Evolutionary conservation across 306 rosid genomes (phyloP).

Genomic region (Abrus precatorius): DNA sequence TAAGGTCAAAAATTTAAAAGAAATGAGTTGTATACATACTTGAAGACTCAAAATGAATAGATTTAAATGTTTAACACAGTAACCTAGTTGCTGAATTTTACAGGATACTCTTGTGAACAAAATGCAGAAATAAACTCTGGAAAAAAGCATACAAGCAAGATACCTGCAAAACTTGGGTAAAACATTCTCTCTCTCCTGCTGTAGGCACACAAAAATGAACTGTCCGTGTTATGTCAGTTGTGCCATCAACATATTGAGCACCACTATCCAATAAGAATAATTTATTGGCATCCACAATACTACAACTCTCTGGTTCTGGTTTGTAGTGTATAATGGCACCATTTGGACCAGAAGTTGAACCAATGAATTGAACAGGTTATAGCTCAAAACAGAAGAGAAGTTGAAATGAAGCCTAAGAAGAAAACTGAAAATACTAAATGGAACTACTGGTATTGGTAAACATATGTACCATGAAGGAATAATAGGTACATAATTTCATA

Average conservation of each 20-base stretch:
- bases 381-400: slow-evolving; percentile 36
- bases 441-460: background rate
- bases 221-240: slow-evolving; percentile 95
- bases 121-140: slow-evolving; percentile 40
- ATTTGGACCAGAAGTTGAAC: slow-evolving; percentile 86
- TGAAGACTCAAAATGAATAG: background rate
- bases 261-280: slow-evolving; percentile 96
- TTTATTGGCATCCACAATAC: slow-evolving; percentile 78
- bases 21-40: slow-evolving; percentile 27
- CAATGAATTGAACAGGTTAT: slow-evolving; percentile 38
- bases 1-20: slow-evolving; percentile 23
- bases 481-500: slow-evolving; percentile 32
- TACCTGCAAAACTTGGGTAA: slow-evolving; percentile 95
- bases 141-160: slow-evolving; percentile 21
- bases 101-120: slow-evolving; percentile 11
- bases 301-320: slow-evolving; percentile 87
- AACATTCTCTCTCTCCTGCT: slow-evolving; percentile 78
- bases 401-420: slow-evolving; percentile 29
- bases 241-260: slow-evolving; percentile 95
- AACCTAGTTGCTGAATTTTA: slow-evolving; percentile 27
- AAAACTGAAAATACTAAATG: slow-evolving; percentile 20
- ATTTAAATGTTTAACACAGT: slow-evolving; percentile 26
- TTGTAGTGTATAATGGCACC: slow-evolving; percentile 97
- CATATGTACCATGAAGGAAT: slow-evolving; percentile 22
- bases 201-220: slow-evolving; percentile 94